phyloP scores from a whole-genome alignment of 31 red algal species.

The Asparagopsis taxiformis region DNA sequence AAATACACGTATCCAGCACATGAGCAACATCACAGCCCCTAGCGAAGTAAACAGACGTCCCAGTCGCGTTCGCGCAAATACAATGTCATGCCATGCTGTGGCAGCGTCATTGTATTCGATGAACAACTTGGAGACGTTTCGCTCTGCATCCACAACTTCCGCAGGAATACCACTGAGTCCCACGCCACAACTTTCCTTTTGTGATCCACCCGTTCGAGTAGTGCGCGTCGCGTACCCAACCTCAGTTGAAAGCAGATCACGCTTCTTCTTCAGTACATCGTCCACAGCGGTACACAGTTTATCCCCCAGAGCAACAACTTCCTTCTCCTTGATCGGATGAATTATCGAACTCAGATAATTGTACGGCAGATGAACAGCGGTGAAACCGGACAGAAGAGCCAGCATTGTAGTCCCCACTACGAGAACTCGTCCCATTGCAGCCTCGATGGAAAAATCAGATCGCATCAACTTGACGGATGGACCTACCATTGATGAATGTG shows the following conservation, averaged over 20 bases:
- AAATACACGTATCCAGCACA: conserved; percentile 45
- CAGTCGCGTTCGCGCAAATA: conserved; percentile 53
- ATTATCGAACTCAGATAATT: conserved; percentile 58
- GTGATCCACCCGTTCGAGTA: neutral
- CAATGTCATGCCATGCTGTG: conserved; percentile 44
- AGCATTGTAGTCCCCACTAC: conserved; percentile 83
- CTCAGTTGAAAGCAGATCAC: conserved; percentile 16
- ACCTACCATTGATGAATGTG: conserved; percentile 6
- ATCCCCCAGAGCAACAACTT: conserved; percentile 42
- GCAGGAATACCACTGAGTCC: conserved; percentile 25
- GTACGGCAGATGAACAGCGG: conserved; percentile 73
- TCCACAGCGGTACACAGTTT: conserved; percentile 33
- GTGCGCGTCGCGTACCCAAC: conserved; percentile 7
- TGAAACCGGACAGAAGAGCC: conserved; percentile 71
- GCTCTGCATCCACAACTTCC: conserved; percentile 27
- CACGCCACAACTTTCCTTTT: neutral
- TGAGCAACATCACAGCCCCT: conserved; percentile 53
- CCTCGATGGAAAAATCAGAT: conserved; percentile 53
- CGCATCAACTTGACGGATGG: conserved; percentile 15
- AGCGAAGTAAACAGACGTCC: conserved; percentile 48
- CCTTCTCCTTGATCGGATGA: conserved; percentile 53
- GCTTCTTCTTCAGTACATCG: conserved; percentile 16
- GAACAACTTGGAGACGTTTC: conserved; percentile 28
- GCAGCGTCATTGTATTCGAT: conserved; percentile 67
- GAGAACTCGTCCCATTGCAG: conserved; percentile 61